Evolutionary conservation across 148 eudicot genomes (phyloP).

Genomic region (Rhododendron molle): DNA sequence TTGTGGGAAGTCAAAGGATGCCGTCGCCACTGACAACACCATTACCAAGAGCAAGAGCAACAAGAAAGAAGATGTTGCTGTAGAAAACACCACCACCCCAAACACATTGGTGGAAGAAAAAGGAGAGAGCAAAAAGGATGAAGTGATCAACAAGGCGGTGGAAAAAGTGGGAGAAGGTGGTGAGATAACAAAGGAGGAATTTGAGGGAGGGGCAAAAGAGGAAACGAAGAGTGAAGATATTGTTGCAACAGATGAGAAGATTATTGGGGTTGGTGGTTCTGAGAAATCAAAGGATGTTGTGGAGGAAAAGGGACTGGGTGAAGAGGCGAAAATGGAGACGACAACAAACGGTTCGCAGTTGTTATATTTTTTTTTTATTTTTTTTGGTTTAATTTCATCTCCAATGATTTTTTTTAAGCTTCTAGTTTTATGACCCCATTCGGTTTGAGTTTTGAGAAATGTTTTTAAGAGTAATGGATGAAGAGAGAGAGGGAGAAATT

Average conservation of each 20-base stretch:
- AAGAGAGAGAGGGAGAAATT: too few species aligned
- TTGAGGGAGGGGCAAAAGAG: neutral
- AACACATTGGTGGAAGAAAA: neutral
- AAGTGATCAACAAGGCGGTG: neutral
- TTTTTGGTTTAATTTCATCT: neutral
- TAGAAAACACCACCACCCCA: neutral
- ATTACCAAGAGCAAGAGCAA: neutral
- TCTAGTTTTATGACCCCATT: neutral
- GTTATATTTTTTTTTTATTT: neutral
- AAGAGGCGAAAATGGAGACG: constrained; percentile 7
- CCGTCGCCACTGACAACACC: constrained; percentile 6
- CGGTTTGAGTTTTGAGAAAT: too few species aligned
- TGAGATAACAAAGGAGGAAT: neutral
- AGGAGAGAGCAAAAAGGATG: neutral
- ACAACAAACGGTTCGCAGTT: neutral
- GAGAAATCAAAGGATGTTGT: neutral
- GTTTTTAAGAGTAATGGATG: too few species aligned
- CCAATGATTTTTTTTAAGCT: neutral
- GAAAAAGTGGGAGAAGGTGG: neutral
- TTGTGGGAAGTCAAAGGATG: constrained; percentile 42
- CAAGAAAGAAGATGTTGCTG: neutral
- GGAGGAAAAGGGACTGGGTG: constrained; percentile 6
- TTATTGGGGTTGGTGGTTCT: neutral
- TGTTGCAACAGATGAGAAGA: neutral
- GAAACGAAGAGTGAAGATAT: neutral